A percentile compares a stretch with the other conserved stretches of the same genome.
Evolutionary conservation across 2,329 filamentous ascomycete species (phyloP).

Genomic region (Tolypocladium nubicola): DNA sequence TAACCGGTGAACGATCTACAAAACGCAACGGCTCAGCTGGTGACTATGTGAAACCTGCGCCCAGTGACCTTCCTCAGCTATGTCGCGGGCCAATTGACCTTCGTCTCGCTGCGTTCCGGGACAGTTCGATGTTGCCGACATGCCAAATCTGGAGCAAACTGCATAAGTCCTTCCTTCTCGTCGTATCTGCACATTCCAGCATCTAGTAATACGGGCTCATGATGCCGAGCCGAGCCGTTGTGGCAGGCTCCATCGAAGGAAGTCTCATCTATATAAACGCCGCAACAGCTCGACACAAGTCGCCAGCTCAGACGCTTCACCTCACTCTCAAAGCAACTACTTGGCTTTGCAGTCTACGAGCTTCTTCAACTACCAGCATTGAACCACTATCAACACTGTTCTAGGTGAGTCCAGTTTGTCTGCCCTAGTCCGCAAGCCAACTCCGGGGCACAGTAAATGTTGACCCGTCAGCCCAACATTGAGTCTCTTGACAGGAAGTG

Average conservation of each 20-base stretch:
- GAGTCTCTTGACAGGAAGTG: neutral
- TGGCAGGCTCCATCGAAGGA: no score
- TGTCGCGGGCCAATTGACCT: neutral
- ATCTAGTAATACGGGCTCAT: neutral
- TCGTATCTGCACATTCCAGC: neutral
- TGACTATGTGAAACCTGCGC: neutral
- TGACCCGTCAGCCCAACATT: neutral
- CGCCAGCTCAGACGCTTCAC: neutral
- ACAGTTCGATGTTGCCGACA: neutral
- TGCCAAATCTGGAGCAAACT: neutral
- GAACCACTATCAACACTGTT: neutral
- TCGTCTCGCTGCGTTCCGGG: neutral
- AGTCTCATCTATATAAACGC: neutral
- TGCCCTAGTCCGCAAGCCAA: neutral
- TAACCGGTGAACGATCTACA: neutral
- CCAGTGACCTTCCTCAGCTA: no score
- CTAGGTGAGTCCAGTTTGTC: neutral
- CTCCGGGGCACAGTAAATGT: neutral
- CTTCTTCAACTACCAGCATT: neutral
- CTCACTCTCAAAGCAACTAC: neutral
- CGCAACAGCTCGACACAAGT: no score
- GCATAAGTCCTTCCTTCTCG: neutral
- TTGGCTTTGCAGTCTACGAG: neutral
- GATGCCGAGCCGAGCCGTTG: neutral
- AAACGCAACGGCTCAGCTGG: neutral